Percentiles rank a stretch among this genome's conserved stretches.
Conservation (phyloP, 306 rosid species). For the Cyclanthera cordifolia region DNA sequence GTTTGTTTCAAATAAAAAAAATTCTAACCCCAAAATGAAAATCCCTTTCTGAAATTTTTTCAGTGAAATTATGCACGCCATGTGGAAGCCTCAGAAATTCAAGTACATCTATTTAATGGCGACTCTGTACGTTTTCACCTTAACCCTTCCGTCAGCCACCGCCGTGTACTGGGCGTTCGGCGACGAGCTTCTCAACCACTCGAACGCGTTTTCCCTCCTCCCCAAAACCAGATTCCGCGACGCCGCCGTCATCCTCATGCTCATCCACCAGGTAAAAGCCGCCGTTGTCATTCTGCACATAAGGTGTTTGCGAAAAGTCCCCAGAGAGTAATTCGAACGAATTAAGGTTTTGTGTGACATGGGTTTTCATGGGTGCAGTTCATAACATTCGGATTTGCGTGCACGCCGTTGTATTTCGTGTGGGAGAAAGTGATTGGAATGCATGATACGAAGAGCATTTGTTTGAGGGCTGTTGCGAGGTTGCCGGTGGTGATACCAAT, state of each 20-base stretch:
- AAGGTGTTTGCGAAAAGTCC: background rate
- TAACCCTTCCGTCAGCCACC: constrained; percentile 78
- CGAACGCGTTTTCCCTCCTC: constrained; percentile 88
- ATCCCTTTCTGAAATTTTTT: background rate
- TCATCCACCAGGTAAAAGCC: constrained; percentile 75
- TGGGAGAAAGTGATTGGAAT: constrained; percentile 99
- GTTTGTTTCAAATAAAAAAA: background rate
- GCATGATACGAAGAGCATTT: constrained; percentile 85
- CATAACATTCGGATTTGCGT: constrained; percentile 92
- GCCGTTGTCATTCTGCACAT: background rate
- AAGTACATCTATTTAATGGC: constrained; percentile 82
- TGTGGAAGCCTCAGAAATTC: constrained; percentile 99
- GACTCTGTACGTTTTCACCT: constrained; percentile 77
- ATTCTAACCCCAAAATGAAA: background rate
- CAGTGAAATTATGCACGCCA: constrained; percentile 99
- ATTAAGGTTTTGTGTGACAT: background rate
- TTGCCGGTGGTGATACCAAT: constrained; percentile 89
- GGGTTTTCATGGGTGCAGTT: constrained; percentile 42
- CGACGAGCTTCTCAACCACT: constrained; percentile 70
- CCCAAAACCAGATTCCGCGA: constrained; percentile 71
- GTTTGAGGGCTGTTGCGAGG: constrained; percentile 73
- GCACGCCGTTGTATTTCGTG: constrained; percentile 93
- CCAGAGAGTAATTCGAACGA: background rate
- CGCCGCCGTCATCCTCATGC: constrained; percentile 84
- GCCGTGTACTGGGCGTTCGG: constrained; percentile 98